These are phyloP conservation scores for Eucalyptus lansdowneana DNA, from an alignment of 345 rosid genomes.

Conservation along the genomic window DNA sequence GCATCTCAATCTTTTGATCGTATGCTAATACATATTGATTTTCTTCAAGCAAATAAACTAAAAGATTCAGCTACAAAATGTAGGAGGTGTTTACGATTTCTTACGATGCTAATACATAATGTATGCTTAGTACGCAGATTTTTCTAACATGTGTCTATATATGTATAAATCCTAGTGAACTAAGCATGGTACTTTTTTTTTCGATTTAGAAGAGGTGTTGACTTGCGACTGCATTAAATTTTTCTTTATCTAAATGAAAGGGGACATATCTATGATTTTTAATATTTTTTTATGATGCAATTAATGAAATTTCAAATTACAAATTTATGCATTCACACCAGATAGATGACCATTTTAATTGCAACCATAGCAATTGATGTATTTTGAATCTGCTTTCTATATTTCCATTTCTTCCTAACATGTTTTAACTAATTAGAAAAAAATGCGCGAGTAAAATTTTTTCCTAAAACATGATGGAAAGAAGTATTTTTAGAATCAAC, in stretches of 20 bases:
- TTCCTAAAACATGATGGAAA: not conserved
- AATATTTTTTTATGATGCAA: not conserved
- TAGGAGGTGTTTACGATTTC: not conserved
- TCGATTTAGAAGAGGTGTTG: not conserved
- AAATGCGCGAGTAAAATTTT: not conserved
- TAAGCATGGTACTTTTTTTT: not conserved
- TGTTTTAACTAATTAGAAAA: no score
- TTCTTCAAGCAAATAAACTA: not conserved
- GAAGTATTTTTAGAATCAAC: not conserved
- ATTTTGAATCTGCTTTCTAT: not conserved
- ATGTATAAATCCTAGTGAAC: not conserved
- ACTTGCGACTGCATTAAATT: not conserved
- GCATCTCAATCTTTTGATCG: not conserved
- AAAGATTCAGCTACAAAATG: no score
- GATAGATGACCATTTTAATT: not conserved
- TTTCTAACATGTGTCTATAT: not conserved
- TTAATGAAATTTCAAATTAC: not conserved
- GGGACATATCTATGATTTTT: no score
- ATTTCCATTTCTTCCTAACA: not conserved
- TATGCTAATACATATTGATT: not conserved
- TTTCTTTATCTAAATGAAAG: not conserved
- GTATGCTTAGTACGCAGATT: not conserved
- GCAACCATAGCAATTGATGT: not conserved
- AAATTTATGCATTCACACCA: not conserved
- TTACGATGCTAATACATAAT: not conserved